These are phyloP conservation scores for Aureobasidium sp. DNA, from an alignment of 2,329 filamentous ascomycete genomes.

Conservation along the genomic window DNA sequence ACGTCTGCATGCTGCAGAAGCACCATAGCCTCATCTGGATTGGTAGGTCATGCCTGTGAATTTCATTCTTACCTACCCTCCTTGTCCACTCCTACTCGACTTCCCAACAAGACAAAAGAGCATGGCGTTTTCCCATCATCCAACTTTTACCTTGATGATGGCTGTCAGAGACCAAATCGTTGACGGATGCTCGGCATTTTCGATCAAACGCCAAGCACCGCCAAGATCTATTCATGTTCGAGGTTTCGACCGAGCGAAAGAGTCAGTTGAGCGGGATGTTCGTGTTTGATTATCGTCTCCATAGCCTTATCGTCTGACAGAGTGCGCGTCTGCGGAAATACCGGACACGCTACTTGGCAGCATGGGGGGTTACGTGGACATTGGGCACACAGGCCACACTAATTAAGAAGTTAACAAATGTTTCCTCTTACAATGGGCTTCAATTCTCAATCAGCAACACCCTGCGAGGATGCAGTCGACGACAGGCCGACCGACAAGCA, in stretches of 20 bases:
- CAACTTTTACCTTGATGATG: not conserved
- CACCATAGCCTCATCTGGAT: not conserved
- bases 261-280: not conserved
- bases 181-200: not conserved
- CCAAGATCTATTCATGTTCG: not conserved
- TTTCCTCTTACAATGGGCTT: not conserved
- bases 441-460: no score
- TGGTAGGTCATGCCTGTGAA: not conserved
- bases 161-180: not conserved
- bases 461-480: not conserved
- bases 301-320: not conserved
- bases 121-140: not conserved
- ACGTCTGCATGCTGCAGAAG: not conserved
- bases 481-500: not conserved
- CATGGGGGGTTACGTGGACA: constrained; percentile 7
- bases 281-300: not conserved
- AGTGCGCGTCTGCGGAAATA: not conserved
- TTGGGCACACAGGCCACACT: not conserved
- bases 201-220: not conserved
- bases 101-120: not conserved
- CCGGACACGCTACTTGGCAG: not conserved
- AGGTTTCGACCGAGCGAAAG: not conserved
- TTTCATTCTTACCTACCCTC: not conserved
- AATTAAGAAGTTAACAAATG: not conserved
- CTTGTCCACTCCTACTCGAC: not conserved